phyloP scores from a whole-genome alignment of 2,329 filamentous ascomycete species.

The Nannizziopsis barbatae region DNA sequence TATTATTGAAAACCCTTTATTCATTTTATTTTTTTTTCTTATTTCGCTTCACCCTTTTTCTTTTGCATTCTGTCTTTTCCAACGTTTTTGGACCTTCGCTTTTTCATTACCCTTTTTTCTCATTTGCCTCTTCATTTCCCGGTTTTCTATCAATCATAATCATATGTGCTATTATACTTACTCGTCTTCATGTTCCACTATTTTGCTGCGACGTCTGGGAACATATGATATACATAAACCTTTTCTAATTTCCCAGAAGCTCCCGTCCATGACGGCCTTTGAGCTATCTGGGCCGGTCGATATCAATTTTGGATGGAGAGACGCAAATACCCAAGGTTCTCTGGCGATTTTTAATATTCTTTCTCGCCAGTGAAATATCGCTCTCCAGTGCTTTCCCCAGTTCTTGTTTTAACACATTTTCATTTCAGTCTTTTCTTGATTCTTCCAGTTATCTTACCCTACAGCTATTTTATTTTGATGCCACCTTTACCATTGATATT shows the following conservation, averaged over 20 bases:
- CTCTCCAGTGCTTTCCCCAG: background rate
- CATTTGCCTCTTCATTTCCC: constrained; percentile 15
- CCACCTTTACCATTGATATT: background rate
- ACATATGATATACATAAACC: constrained; percentile 8
- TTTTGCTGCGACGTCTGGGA: constrained; percentile 2
- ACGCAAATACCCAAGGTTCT: constrained; percentile 1
- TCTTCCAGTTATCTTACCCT: background rate
- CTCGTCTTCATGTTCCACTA: constrained; percentile 1
- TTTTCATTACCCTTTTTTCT: constrained; percentile 9
- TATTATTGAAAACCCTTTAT: constrained; percentile 6
- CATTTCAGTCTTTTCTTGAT: background rate
- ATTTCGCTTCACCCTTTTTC: constrained; percentile 9
- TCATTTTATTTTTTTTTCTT: constrained; percentile 8
- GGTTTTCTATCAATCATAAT: constrained; percentile 5
- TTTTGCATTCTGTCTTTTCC: constrained; percentile 11
- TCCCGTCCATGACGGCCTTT: background rate
- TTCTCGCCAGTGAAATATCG: background rate
- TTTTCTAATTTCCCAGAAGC: constrained; percentile 2
- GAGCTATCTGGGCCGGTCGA: background rate
- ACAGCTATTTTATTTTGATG: background rate
- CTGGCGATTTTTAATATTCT: background rate
- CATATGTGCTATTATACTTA: background rate
- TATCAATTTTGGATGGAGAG: constrained; percentile 1
- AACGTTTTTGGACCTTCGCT: background rate
- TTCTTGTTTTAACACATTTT: background rate